phyloP scores from a whole-genome alignment of 139 green algal species.

The Ettlia oleoabundans region DNA sequence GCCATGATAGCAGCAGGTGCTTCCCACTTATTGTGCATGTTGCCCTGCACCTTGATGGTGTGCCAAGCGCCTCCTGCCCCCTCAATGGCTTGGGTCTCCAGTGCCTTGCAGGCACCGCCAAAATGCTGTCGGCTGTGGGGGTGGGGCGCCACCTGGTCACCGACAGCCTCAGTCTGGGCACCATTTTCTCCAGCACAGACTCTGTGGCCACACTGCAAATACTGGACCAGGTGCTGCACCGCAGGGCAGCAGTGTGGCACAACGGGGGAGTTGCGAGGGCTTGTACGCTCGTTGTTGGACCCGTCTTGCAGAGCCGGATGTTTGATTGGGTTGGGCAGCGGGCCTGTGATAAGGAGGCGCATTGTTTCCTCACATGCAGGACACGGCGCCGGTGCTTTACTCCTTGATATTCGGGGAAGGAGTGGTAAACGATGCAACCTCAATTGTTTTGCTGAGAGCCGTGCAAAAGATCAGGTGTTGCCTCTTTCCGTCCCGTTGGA shows the following conservation, averaged over 20 bases:
- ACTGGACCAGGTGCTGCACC: slow-evolving; percentile 11
- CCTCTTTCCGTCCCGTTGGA: too few relatives aligned
- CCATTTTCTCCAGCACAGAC: slow-evolving; percentile 91
- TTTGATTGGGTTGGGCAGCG: too few relatives aligned
- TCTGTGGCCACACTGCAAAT: slow-evolving; percentile 89
- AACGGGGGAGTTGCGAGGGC: too few relatives aligned
- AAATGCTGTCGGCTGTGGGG: background rate
- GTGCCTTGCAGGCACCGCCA: slow-evolving; percentile 6
- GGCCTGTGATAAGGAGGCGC: too few relatives aligned
- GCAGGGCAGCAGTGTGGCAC: too few relatives aligned
- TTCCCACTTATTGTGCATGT: too few relatives aligned
- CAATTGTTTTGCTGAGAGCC: slow-evolving; percentile 85
- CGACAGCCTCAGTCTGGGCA: slow-evolving; percentile 81
- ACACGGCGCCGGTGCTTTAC: slow-evolving; percentile 79
- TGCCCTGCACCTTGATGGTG: too few relatives aligned
- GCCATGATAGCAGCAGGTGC: too few relatives aligned
- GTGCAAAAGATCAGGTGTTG: slow-evolving; percentile 58
- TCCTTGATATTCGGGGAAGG: slow-evolving; percentile 92
- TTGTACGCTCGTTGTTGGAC: background rate
- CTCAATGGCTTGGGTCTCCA: too few relatives aligned
- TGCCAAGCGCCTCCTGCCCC: too few relatives aligned
- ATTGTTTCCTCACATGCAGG: slow-evolving; percentile 36
- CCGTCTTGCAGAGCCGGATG: background rate
- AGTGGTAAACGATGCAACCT: slow-evolving; percentile 92
- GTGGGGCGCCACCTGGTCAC: background rate